phyloP scores from a whole-genome alignment of 225 moss, liverwort and hornwort genomes.

The Pleurozium schreberi region DNA sequence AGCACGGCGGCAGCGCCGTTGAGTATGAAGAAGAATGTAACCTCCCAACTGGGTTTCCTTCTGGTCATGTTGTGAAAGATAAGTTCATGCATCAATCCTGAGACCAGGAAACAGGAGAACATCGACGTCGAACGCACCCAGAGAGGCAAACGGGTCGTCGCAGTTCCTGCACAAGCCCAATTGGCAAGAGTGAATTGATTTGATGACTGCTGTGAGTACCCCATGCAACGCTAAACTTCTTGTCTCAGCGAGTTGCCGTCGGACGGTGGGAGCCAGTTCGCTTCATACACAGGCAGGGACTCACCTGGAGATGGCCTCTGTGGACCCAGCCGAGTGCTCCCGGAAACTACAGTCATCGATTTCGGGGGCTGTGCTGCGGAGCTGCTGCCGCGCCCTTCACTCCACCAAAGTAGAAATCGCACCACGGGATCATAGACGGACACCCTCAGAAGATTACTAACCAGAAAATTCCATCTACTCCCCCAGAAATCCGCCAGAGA shows the following conservation, averaged over 20 bases:
- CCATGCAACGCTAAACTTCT: not conserved
- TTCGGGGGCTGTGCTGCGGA: not conserved
- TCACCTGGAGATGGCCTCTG: not conserved
- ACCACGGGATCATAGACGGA: constrained; percentile 47
- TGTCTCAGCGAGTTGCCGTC: not conserved
- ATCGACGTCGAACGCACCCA: constrained; percentile 25
- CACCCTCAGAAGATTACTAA: constrained; percentile 67
- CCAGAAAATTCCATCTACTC: constrained; percentile 71
- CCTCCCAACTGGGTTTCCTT: constrained; percentile 45
- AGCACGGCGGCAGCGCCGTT: constrained; percentile 34
- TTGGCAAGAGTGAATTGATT: not conserved
- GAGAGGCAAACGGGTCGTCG: not conserved
- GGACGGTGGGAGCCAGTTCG: not conserved
- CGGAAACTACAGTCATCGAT: not conserved
- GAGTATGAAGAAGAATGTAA: constrained; percentile 50
- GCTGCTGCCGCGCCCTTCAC: not conserved
- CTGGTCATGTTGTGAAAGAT: constrained; percentile 53
- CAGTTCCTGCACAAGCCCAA: not conserved
- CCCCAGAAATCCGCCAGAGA: constrained; percentile 87
- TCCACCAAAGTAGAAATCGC: not conserved
- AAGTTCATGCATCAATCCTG: constrained; percentile 73
- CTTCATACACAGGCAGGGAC: not conserved
- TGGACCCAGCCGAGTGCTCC: not conserved
- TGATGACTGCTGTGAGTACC: not conserved
- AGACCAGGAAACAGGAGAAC: constrained; percentile 42